Percentiles rank a stretch among this genome's conserved stretches.
These are phyloP conservation scores for Fusarium irregulare DNA, from an alignment of 2,329 filamentous ascomycete genomes.

Conservation along the genomic window DNA sequence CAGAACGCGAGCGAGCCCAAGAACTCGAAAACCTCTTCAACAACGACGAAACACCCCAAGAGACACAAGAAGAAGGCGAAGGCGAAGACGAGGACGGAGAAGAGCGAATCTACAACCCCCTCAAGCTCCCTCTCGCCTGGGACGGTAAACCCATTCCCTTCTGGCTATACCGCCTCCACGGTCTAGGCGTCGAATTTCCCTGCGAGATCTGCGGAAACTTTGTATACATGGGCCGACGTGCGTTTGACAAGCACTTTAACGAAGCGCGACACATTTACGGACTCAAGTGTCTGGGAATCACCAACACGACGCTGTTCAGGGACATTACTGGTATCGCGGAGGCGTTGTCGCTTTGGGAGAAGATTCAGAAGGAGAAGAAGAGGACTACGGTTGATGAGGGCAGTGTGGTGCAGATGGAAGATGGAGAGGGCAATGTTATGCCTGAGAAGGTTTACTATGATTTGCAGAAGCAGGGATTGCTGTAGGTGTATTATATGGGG, in stretches of 20 bases:
- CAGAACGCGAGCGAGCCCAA: conserved; percentile 92
- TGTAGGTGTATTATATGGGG: conserved; percentile 59
- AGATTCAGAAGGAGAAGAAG: conserved; percentile 88
- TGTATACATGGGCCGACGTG: conserved; percentile 96
- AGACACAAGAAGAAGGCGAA: conserved; percentile 64
- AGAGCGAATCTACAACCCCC: conserved; percentile 94
- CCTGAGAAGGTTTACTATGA: conserved; percentile 98
- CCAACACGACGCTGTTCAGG: conserved; percentile 87
- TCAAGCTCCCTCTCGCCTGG: conserved; percentile 96
- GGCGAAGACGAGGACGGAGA: conserved; percentile 81
- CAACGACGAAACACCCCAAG: conserved; percentile 48
- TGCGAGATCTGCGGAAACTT: conserved; percentile 99
- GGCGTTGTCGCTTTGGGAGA: conserved; percentile 89
- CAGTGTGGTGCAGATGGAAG: conserved; percentile 97
- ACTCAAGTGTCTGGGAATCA: conserved; percentile 92
- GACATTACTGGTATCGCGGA: conserved; percentile 95
- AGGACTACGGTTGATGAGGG: conserved; percentile 80
- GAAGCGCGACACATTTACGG: conserved; percentile 94
- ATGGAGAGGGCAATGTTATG: conserved; percentile 97
- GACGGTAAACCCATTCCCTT: conserved; percentile 99
- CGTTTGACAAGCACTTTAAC: conserved; percentile 98
- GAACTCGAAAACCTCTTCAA: conserved; percentile 88
- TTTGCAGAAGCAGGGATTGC: conserved; percentile 88
- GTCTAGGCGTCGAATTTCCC: conserved; percentile 90
- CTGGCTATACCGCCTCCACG: conserved; percentile 98